Evolutionary conservation across 2,329 filamentous ascomycete species (phyloP).

Genomic region (Piedraia hortae): DNA sequence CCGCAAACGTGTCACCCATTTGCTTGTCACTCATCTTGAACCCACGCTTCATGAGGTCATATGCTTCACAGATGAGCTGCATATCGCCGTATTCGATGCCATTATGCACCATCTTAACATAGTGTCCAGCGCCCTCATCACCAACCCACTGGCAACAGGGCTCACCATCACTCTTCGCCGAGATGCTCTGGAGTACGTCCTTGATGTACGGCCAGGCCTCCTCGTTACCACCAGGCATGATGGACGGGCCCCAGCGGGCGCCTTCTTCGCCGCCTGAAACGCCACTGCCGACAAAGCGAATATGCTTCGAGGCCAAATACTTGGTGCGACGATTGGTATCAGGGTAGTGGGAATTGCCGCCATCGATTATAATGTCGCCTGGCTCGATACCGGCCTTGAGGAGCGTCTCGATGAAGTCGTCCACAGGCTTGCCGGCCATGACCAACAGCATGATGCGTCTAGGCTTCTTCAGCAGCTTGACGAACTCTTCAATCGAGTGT

Average conservation of each 20-base stretch:
- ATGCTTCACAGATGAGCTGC: slow-evolving; percentile 98
- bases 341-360: slow-evolving; percentile 97
- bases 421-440: slow-evolving; percentile 91
- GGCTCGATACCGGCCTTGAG: slow-evolving; percentile 41
- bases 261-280: slow-evolving; percentile 98
- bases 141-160: slow-evolving; percentile 99
- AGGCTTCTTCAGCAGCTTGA: slow-evolving; percentile 87
- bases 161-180: slow-evolving; percentile 92
- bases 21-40: slow-evolving; percentile 73
- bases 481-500: slow-evolving; percentile 80
- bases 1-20: slow-evolving; percentile 76
- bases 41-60: slow-evolving; percentile 98
- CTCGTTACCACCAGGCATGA: slow-evolving; percentile 98
- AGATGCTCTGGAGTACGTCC: slow-evolving; percentile 93
- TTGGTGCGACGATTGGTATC: slow-evolving; percentile 92
- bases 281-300: slow-evolving; percentile 88
- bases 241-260: slow-evolving; percentile 83
- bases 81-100: slow-evolving; percentile 99
- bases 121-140: slow-evolving; percentile 97
- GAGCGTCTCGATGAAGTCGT: slow-evolving; percentile 94
- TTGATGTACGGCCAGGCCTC: slow-evolving; percentile 96
- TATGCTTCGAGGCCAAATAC: slow-evolving; percentile 65
- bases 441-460: slow-evolving; percentile 96
- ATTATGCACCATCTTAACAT: slow-evolving; percentile 99
- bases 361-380: slow-evolving; percentile 97